Evolutionary conservation across 495 filamentous ascomycete genomes (phyloP).

Genomic region (Hypoxylon intermedium): DNA sequence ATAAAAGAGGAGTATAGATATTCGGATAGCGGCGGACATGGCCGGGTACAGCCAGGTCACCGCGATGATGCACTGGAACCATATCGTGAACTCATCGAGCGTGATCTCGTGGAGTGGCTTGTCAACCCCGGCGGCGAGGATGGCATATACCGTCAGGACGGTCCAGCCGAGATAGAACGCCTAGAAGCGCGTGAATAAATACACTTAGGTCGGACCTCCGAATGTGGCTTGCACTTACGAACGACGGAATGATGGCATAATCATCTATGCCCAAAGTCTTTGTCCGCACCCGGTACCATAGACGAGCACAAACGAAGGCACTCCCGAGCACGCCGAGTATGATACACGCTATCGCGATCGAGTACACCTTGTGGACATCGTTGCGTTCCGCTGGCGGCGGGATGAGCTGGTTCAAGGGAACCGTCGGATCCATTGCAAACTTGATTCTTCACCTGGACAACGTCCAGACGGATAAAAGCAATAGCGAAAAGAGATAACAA

Average conservation of each 20-base stretch:
- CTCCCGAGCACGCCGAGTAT: background rate
- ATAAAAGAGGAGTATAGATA: constrained; percentile 38
- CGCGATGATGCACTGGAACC: constrained; percentile 33
- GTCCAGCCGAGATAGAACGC: constrained; percentile 36
- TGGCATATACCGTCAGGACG: constrained; percentile 31
- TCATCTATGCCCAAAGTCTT: constrained; percentile 19
- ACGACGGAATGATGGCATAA: constrained; percentile 19
- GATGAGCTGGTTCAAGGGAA: background rate
- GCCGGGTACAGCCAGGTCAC: constrained; percentile 30
- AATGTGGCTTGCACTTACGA: background rate
- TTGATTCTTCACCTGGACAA: no score
- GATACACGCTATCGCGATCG: background rate
- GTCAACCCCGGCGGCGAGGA: constrained; percentile 36
- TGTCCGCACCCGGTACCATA: background rate
- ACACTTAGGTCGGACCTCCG: no score
- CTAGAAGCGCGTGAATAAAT: constrained; percentile 10
- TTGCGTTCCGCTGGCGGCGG: background rate
- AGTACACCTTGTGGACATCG: background rate
- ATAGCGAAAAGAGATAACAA: no score
- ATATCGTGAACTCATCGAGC: constrained; percentile 30
- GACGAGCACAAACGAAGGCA: background rate
- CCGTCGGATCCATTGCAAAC: background rate
- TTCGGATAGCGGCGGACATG: constrained; percentile 26
- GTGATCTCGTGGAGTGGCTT: constrained; percentile 44
- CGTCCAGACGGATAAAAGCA: no score